Evolutionary conservation across 2,329 filamentous ascomycete species (phyloP).

Genomic region (Fusarium sp.): DNA sequence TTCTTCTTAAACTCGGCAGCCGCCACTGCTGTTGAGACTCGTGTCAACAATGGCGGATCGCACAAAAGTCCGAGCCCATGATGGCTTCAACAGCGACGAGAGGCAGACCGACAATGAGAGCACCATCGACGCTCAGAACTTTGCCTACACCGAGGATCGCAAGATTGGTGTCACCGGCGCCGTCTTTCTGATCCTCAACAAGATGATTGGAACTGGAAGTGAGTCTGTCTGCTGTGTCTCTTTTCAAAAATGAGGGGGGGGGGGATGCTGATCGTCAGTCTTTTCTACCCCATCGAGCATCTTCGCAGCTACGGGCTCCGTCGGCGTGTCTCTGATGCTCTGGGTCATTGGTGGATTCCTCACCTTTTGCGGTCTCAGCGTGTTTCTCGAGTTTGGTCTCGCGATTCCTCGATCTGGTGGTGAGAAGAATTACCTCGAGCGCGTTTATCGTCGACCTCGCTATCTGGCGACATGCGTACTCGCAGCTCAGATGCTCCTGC

Average conservation of each 20-base stretch:
- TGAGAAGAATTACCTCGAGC: slow-evolving; percentile 73
- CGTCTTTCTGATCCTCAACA: slow-evolving; percentile 65
- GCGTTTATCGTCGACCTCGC: slow-evolving; percentile 66
- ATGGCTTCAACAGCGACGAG: slow-evolving; percentile 36
- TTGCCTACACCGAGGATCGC: slow-evolving; percentile 52
- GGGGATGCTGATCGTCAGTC: slow-evolving; percentile 46
- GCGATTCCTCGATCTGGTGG: slow-evolving; percentile 70
- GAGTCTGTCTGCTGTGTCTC: slow-evolving; percentile 30
- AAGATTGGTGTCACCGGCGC: slow-evolving; percentile 63
- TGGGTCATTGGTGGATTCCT: slow-evolving; percentile 57
- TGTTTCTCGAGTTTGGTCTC: slow-evolving; percentile 71
- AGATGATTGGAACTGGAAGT: slow-evolving; percentile 68
- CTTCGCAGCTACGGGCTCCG: slow-evolving; percentile 61
- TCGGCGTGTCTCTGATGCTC: slow-evolving; percentile 51
- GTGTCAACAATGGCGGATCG: slow-evolving; percentile 28
- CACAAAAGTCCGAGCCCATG: slow-evolving; percentile 11
- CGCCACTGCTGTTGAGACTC: background rate
- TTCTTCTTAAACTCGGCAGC: background rate
- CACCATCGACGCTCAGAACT: slow-evolving; percentile 53
- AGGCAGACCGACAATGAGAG: slow-evolving; percentile 33
- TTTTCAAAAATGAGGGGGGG: accelerated
- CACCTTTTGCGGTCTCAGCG: slow-evolving; percentile 66
- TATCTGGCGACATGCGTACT: slow-evolving; percentile 68
- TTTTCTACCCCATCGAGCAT: slow-evolving; percentile 65
- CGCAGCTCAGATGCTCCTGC: slow-evolving; percentile 67